A percentile compares a stretch with the other conserved stretches of the same genome.
Conservation (phyloP, 306 rosid species). For the Lathyrus sativus region DNA sequence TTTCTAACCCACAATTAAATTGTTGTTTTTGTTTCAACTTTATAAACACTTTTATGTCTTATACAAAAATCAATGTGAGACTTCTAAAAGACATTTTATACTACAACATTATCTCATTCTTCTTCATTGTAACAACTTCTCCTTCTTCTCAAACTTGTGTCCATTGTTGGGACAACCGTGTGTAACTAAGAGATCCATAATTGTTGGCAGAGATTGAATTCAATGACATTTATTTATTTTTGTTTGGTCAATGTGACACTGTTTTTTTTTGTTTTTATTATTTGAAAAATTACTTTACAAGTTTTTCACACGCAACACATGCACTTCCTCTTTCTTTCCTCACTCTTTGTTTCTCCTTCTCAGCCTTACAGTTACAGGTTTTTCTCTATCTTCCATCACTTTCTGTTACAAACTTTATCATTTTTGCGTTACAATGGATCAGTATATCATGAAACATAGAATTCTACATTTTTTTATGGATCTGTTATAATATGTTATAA, state of each 20-base stretch:
- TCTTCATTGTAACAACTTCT: no score
- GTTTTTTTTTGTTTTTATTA: conserved; percentile 24
- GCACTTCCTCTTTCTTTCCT: conserved; percentile 3
- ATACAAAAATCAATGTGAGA: no score
- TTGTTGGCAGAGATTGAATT: neutral
- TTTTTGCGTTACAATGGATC: neutral
- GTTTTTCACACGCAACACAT: neutral
- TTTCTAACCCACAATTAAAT: no score
- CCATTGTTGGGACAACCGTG: neutral
- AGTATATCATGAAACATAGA: neutral
- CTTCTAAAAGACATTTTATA: no score
- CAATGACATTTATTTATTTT: neutral
- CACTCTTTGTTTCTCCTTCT: conserved; percentile 5
- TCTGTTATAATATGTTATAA: conserved; percentile 19
- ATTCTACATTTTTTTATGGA: conserved; percentile 26
- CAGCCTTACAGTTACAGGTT: conserved; percentile 13
- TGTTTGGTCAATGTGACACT: neutral
- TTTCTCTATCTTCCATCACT: no score
- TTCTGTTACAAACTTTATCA: no score
- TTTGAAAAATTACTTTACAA: neutral
- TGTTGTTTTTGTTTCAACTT: no score
- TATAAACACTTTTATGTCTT: no score
- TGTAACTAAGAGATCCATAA: neutral
- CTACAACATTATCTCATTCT: no score
- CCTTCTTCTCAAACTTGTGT: no score